phyloP scores from a whole-genome alignment of 805 yeast genomes.

The Yarrowia alimentaria region DNA sequence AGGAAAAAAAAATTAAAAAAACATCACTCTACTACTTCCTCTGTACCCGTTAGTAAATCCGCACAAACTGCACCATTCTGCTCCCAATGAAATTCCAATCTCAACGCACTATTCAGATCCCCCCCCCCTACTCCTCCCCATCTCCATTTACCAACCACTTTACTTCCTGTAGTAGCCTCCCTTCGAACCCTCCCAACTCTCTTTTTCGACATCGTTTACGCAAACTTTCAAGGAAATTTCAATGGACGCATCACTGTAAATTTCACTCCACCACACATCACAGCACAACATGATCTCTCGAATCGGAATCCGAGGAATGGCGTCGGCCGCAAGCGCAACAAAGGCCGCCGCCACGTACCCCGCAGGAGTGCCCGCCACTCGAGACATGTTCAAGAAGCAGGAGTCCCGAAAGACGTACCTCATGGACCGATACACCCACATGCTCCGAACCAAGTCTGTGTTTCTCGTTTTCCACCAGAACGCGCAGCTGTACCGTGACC shows the following conservation, averaged over 20 bases:
- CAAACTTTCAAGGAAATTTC: too few species aligned
- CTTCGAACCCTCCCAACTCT: neutral
- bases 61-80: too few species aligned
- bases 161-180: too few species aligned
- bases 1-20: too few species aligned
- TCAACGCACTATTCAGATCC: too few species aligned
- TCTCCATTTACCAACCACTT: too few species aligned
- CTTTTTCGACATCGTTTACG: neutral
- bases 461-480: constrained; percentile 82
- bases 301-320: constrained; percentile 24
- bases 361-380: constrained; percentile 26
- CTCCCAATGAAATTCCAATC: too few species aligned
- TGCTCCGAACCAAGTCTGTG: constrained; percentile 66
- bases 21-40: too few species aligned
- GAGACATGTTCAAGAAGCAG: constrained; percentile 59
- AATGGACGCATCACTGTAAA: too few species aligned
- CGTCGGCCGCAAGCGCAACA: constrained; percentile 26
- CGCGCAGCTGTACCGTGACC: constrained; percentile 69
- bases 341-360: constrained; percentile 16
- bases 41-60: too few species aligned
- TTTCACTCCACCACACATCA: constrained; percentile 2
- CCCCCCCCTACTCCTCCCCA: too few species aligned
- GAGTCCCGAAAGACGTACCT: constrained; percentile 82
- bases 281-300: constrained; percentile 23
- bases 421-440: constrained; percentile 71